Evolutionary conservation across 345 rosid genomes (phyloP).

Genomic region (Salix dunnii): DNA sequence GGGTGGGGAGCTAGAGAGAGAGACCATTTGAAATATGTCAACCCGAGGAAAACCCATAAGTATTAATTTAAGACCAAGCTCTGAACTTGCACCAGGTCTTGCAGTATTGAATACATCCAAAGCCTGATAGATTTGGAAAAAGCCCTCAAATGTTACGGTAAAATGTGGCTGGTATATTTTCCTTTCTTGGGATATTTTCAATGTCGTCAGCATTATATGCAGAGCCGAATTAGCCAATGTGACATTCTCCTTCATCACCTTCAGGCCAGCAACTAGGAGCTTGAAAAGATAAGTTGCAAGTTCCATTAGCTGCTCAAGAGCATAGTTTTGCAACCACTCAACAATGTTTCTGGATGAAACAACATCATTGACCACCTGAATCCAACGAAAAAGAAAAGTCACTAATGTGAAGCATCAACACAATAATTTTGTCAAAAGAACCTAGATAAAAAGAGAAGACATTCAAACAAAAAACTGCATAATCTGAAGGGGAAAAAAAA

Average conservation of each 20-base stretch:
- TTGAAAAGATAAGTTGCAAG: conserved; percentile 60
- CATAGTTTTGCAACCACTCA: conserved; percentile 70
- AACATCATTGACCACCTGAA: conserved; percentile 50
- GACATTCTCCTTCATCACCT: conserved; percentile 41
- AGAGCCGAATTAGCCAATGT: conserved; percentile 39
- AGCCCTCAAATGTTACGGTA: conserved; percentile 58
- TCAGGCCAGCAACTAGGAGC: conserved; percentile 44
- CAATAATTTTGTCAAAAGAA: background rate
- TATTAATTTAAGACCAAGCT: conserved; percentile 56
- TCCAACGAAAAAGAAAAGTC: conserved; percentile 14
- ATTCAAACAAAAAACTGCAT: too few relatives aligned
- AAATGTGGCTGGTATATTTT: conserved; percentile 69
- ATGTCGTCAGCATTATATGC: conserved; percentile 46
- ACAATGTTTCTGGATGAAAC: conserved; percentile 47
- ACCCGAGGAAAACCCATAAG: conserved; percentile 67
- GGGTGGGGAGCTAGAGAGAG: background rate
- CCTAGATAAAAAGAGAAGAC: too few relatives aligned
- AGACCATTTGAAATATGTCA: conserved; percentile 58
- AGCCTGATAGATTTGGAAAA: conserved; percentile 55
- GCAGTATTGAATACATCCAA: conserved; percentile 29
- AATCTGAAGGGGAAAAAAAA: too few relatives aligned
- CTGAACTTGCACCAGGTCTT: conserved; percentile 37
- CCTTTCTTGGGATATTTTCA: conserved; percentile 72
- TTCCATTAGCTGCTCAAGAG: conserved; percentile 74
- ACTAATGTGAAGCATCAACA: background rate